Evolutionary conservation across 768 basidiomycete genomes (phyloP).

Genomic region (Phanerochaete carnosa): DNA sequence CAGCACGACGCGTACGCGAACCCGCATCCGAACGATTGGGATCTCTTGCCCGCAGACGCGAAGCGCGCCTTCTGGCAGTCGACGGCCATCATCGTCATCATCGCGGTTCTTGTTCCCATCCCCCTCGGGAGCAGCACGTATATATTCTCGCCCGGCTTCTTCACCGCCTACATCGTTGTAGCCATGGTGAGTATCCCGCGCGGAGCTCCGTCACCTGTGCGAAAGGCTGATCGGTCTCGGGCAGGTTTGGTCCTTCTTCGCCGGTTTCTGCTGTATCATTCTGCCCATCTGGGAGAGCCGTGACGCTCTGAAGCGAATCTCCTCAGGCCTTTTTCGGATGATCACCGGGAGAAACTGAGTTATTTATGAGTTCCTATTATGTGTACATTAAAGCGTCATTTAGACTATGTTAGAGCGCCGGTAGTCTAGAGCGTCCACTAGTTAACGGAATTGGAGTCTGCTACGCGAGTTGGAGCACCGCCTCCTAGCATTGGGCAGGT

Average conservation of each 20-base stretch:
- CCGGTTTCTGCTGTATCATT: conserved; percentile 9
- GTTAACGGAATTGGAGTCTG: too few species aligned
- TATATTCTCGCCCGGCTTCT: conserved; percentile 4
- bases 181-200: not conserved
- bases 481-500: not conserved
- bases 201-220: not conserved
- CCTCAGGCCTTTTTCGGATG: not conserved
- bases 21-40: not conserved
- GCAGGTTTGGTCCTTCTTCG: conserved; percentile 2
- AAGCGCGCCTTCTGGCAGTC: not conserved
- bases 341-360: not conserved
- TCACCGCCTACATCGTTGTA: not conserved
- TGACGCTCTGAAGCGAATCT: conserved; percentile 3
- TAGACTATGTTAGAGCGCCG: not conserved
- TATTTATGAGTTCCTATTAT: too few species aligned
- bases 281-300: conserved; percentile 10
- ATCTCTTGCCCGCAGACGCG: not conserved
- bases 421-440: not conserved
- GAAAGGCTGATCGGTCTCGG: not conserved
- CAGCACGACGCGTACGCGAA: not conserved
- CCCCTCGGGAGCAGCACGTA: conserved; percentile 1
- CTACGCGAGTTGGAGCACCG: not conserved
- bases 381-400: not conserved
- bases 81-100: conserved; percentile 1
- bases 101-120: not conserved